Percentiles rank a stretch among this genome's conserved stretches.
phyloP scores from a whole-genome alignment of 1,139 yeast species.

The Chernovozyma sophiae-reginae region DNA sequence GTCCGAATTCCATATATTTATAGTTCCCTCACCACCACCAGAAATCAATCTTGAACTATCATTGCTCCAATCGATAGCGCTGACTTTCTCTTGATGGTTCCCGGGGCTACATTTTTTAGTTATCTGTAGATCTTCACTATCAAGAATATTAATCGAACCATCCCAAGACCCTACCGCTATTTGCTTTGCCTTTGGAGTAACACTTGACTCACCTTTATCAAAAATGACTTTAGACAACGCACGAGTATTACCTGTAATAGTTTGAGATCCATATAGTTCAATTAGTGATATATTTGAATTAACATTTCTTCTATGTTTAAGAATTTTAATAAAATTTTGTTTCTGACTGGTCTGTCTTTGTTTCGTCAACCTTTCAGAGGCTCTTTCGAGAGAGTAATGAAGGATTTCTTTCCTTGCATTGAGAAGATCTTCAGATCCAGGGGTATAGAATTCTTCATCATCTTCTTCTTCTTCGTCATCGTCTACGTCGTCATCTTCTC shows the following conservation, averaged over 20 bases:
- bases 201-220: conserved; percentile 22
- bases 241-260: conserved; percentile 53
- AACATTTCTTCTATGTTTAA: conserved; percentile 44
- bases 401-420: conserved; percentile 52
- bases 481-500: conserved; percentile 9
- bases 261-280: conserved; percentile 64
- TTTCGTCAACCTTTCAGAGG: conserved; percentile 37
- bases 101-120: conserved; percentile 14
- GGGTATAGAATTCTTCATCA: conserved; percentile 82
- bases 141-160: conserved; percentile 58
- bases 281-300: conserved; percentile 32
- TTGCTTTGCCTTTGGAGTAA: conserved; percentile 1
- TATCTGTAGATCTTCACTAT: conserved; percentile 27
- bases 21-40: conserved; percentile 65
- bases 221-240: conserved; percentile 62
- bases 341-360: conserved; percentile 17
- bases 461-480: conserved; percentile 43
- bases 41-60: conserved; percentile 21
- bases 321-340: conserved; percentile 25
- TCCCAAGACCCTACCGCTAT: conserved; percentile 84
- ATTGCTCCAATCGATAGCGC: conserved; percentile 63
- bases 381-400: conserved; percentile 41
- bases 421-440: conserved; percentile 61
- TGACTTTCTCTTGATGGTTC: conserved; percentile 56
- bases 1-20: conserved; percentile 41